phyloP scores from a whole-genome alignment of 106 monocot species.

The Allium sativum region DNA sequence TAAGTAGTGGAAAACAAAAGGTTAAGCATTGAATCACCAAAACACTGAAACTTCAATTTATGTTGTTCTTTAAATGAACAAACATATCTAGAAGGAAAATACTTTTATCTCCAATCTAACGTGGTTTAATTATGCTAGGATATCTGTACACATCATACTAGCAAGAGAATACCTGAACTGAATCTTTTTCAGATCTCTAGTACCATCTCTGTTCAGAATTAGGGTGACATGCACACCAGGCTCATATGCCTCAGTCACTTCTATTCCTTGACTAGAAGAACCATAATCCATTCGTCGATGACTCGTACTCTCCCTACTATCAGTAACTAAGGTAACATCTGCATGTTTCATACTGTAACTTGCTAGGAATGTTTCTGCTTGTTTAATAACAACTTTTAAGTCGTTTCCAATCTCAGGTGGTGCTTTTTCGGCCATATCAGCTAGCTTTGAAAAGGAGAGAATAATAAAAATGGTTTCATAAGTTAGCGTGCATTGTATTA shows the following conservation, averaged over 20 bases:
- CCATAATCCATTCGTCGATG: constrained; percentile 12
- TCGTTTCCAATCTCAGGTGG: constrained; percentile 29
- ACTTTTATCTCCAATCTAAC: too few relatives aligned
- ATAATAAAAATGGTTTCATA: not conserved
- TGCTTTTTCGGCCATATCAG: constrained; percentile 29
- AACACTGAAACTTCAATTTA: too few relatives aligned
- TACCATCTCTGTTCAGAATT: constrained; percentile 31
- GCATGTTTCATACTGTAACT: not conserved
- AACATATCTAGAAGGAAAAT: too few relatives aligned
- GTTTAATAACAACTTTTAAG: constrained; percentile 24
- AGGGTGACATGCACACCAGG: constrained; percentile 64
- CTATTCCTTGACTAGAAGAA: constrained; percentile 8
- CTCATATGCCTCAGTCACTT: constrained; percentile 61
- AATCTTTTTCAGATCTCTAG: constrained; percentile 52
- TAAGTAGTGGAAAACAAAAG: too few relatives aligned
- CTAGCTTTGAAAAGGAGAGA: constrained; percentile 37
- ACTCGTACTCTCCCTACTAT: not conserved
- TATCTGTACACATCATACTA: not conserved
- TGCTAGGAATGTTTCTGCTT: constrained; percentile 35
- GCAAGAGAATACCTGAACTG: constrained; percentile 54
- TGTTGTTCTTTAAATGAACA: too few relatives aligned
- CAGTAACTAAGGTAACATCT: constrained; percentile 3
- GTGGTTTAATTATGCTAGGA: too few relatives aligned
- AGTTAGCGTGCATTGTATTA: not conserved
- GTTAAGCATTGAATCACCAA: too few relatives aligned